Percentiles rank a stretch among this genome's conserved stretches.
Conservation (phyloP, 208 protist species). For the Trypanosoma lewisi region DNA sequence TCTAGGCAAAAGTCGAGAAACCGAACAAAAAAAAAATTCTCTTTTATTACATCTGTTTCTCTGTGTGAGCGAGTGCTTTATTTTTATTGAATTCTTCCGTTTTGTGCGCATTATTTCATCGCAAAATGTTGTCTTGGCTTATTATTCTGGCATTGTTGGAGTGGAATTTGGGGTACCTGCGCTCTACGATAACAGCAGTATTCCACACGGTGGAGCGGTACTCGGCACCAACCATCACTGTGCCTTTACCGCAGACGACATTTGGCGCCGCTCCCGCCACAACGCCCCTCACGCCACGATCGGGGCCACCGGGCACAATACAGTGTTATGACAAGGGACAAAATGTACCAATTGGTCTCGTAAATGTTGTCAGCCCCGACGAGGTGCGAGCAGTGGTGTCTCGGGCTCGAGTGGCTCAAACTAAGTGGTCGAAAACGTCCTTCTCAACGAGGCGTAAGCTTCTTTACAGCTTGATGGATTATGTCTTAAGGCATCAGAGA, state of each 20-base stretch:
- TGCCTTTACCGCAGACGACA: constrained; percentile 54
- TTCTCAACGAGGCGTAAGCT: constrained; percentile 85
- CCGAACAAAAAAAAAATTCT: no score
- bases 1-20: no score
- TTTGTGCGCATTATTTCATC: constrained; percentile 8
- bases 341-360: constrained; percentile 70
- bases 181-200: constrained; percentile 36
- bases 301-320: constrained; percentile 69
- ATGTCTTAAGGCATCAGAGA: constrained; percentile 76
- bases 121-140: constrained; percentile 11
- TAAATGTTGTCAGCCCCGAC: constrained; percentile 64
- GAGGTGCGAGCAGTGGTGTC: constrained; percentile 64
- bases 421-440: constrained; percentile 77
- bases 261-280: constrained; percentile 49
- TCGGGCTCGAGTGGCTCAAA: constrained; percentile 75
- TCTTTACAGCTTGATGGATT: constrained; percentile 85
- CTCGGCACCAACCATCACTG: constrained; percentile 70
- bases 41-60: no score
- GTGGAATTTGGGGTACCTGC: constrained; percentile 56
- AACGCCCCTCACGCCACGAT: constrained; percentile 61
- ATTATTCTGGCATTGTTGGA: constrained; percentile 29
- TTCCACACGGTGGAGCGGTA: constrained; percentile 74
- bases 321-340: constrained; percentile 91
- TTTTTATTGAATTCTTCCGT: not conserved
- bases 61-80: no score